Base-by-base conservation (phyloP, 164 flowering plant species). In the Cinnamomum chago region DNA sequence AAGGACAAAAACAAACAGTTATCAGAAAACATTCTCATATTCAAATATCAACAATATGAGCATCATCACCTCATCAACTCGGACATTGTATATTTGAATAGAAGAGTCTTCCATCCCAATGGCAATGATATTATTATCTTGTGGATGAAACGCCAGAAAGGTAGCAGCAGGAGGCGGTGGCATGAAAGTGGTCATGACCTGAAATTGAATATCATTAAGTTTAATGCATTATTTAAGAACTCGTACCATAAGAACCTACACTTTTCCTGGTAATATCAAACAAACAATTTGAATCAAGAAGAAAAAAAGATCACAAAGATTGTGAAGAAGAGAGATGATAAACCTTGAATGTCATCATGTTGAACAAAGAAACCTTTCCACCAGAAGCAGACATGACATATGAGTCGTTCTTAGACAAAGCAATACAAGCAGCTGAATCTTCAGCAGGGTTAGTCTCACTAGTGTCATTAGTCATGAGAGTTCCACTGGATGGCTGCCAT, bases 101-200 rank as follows among this genome's bases (percentile, higher is more conserved):
- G 90, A 79, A 11, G 91, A 86, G 72, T 89, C 94, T 68, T 89
- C 94, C 92, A 88, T 90, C 51, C 92, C 94, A 28, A 90, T 86
- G 14, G 94, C 94, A 74, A 90, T 86, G 50, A 90, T 88, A 72
- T 90, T 90, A 80, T 90, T 90, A 79, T 90, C 94, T 70, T 86
- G 92, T 23, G 94, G 94, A 76, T 90, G 94, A 79, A 90, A 90
- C 33, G 92, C 94, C 82, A 90, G 70, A 73, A 78, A 90, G 20
- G 92, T 88, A 55, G 90, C 88, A n/a, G 94, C 90, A 70, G 94
- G 94, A 73, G 91, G 94, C 18, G 94, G 92, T 12, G 90, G 72
- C 92, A 90, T 88, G 79, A 88, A 88, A 47, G 92, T 90, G 51
- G 92, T 86, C 89, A 87, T 88, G 64, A 87, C 89, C 91, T 90